Evolutionary conservation across 192 early-diverging fungal species (phyloP), one percentile per base, ranked within the genome.

Genomic region (Paraglomus brasilianum): DNA sequence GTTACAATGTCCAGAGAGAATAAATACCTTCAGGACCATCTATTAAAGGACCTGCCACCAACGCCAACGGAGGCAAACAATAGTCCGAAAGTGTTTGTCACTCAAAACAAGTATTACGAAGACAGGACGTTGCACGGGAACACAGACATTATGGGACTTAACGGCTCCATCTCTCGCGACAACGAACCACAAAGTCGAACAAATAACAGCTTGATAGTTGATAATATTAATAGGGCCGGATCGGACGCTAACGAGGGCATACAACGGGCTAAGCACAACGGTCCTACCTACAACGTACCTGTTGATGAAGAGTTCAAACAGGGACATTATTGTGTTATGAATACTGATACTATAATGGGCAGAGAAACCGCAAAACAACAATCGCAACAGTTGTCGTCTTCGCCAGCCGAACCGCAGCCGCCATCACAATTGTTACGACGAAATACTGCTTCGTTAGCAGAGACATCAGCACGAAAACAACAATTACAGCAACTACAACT

Each of bases 1-100:
- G 39, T 42, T 53, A 41, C 66, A 5, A 40, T 51, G 11, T 19
- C 47, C 22, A 55, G 42, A 53, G 66, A 69, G n/a, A 69, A 69
- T 19, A 24, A 69, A 44, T 55, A 56, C 46, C 30, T 44, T 69
- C 42, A 22, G 45, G 66, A 69, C 56, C 19, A 10, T 17, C 11
- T 55, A 5, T 14, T 40, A 41, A 69, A 69, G 42, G 66, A 56
- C 21, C 40, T 69, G 38, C 66, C 66, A 42, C 21, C 66, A 69
- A 48, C 39, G 22, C 21, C 40, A 9, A 43, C 36, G 44, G 66
- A 68, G 30, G 50, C 21, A 13, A 39, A 30, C 8, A 44, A 40
- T 15, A 7, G 30, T 45, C 38, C 9, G 41, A 66, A 66, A 41
- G 38, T 24, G 5, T 41, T 52, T 51, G 45, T 24, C 42, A 15